A percentile compares a stretch with the other conserved stretches of the same genome.
phyloP scores from a whole-genome alignment of 306 rosid genomes.

The Prunus mira region DNA sequence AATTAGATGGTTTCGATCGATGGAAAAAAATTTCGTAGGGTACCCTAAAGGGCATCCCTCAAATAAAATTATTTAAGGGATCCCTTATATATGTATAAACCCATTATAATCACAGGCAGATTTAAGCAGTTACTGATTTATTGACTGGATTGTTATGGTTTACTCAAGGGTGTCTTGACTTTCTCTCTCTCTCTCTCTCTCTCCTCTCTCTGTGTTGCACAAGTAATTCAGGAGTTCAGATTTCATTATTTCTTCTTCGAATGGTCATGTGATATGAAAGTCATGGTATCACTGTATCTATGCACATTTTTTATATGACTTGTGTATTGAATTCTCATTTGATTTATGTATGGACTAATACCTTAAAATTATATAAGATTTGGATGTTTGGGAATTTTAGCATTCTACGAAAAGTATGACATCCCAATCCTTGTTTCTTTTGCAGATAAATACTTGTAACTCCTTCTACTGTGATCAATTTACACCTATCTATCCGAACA shows the following conservation, averaged over 20 bases:
- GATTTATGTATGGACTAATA: neutral
- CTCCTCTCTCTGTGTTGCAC: neutral
- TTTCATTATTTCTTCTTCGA: neutral
- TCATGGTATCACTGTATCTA: neutral
- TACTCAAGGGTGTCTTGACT: neutral
- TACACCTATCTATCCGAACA: constrained; percentile 74
- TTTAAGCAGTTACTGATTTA: neutral
- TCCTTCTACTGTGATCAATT: constrained; percentile 89
- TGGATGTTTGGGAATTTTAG: constrained; percentile 5
- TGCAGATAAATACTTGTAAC: constrained; percentile 91
- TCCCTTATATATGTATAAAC: neutral
- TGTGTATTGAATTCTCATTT: neutral
- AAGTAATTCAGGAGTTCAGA: neutral
- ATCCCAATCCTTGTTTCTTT: constrained; percentile 22
- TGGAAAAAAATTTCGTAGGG: too few relatives aligned
- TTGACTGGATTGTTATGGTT: neutral
- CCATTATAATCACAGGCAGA: neutral
- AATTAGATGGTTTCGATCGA: too few relatives aligned
- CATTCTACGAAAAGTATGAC: constrained; percentile 8
- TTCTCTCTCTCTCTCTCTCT: neutral
- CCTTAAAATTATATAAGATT: neutral
- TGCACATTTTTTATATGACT: neutral
- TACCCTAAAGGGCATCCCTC: too few relatives aligned
- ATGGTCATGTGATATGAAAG: neutral
- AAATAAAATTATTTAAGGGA: too few relatives aligned